These are phyloP conservation scores for Suhomyces bribrorum DNA, from an alignment of 1,139 yeast genomes.

Conservation along the genomic window DNA sequence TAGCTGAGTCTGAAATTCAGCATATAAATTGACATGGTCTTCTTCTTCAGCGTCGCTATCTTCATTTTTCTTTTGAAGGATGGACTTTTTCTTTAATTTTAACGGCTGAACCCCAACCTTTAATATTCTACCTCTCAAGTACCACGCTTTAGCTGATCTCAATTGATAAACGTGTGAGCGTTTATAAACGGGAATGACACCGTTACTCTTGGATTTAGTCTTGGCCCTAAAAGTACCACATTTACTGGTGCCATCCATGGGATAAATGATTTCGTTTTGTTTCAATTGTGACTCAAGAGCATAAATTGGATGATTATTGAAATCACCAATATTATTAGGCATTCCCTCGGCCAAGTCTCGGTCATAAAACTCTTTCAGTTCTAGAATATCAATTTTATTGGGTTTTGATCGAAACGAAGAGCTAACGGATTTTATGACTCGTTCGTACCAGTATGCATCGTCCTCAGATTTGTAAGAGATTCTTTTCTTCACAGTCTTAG, in stretches of 20 bases:
- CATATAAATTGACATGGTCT: constrained; percentile 58
- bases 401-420: constrained; percentile 30
- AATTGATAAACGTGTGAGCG: constrained; percentile 64
- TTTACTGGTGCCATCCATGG: constrained; percentile 53
- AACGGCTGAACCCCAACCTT: constrained; percentile 71
- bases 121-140: constrained; percentile 72
- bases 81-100: constrained; percentile 35
- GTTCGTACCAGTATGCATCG: constrained; percentile 66
- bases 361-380: constrained; percentile 66
- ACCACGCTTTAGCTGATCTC: constrained; percentile 84
- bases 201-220: constrained; percentile 24
- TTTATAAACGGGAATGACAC: constrained; percentile 60
- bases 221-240: constrained; percentile 69
- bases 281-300: constrained; percentile 75
- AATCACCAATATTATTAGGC: constrained; percentile 82
- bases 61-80: constrained; percentile 14
- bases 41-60: constrained; percentile 46
- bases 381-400: constrained; percentile 62
- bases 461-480: constrained; percentile 56
- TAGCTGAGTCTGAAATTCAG: constrained; percentile 72
- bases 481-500: constrained; percentile 73
- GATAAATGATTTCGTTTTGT: constrained; percentile 69
- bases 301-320: constrained; percentile 85
- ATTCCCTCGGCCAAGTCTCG: constrained; percentile 78
- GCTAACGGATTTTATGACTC: constrained; percentile 36